Evolutionary conservation across 805 yeast species (phyloP), one percentile per base, ranked within the genome.

Genomic region (Candida tibetensis): DNA sequence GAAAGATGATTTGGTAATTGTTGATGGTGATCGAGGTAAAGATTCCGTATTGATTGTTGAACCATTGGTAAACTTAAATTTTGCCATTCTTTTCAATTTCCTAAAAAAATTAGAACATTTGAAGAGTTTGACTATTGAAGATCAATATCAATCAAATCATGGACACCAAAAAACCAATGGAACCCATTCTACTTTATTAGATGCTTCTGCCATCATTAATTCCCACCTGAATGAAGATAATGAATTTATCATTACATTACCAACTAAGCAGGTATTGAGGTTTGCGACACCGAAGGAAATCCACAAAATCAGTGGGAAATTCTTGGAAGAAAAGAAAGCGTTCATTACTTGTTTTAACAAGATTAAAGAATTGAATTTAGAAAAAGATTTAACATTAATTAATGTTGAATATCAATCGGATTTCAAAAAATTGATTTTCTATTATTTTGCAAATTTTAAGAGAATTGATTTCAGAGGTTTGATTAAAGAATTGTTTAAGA

Each of bases 1-100:
- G 44, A 69, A 76, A 31, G 70, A 76, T 39, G 93, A 85, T 58
- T 69, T 85, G 52, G 85, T 84, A 7, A 79, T 85, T 14, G 82
- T 83, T 40, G 93, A 85, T 61, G 95, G 93, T 38, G 95, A 85
- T 56, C 69, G 93, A 44, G 95, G 95, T 19, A 82, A 82, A 51
- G 95, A 85, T 58, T 59, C 85, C 45, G 91, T 81, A 7, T 75
- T 80, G 75, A 78, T 85, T 30, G 62, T 84, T 19, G 84, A 82
- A 44, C 87, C 91, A 0, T 58, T 70, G 29, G 72, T 84, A 21
- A 74, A 71, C 30, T 68, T 82, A 39, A 76, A 81, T 42, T 66
- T 81, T 56, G 91, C 91, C 2, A 70, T 84, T 33, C 70, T 85
- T 41, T 75, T 85, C 53, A 84, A 84, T 51, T 85, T 83, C 50